These are phyloP conservation scores for Limonium bicolor DNA, from an alignment of 148 eudicot genomes.

Conservation along the genomic window DNA sequence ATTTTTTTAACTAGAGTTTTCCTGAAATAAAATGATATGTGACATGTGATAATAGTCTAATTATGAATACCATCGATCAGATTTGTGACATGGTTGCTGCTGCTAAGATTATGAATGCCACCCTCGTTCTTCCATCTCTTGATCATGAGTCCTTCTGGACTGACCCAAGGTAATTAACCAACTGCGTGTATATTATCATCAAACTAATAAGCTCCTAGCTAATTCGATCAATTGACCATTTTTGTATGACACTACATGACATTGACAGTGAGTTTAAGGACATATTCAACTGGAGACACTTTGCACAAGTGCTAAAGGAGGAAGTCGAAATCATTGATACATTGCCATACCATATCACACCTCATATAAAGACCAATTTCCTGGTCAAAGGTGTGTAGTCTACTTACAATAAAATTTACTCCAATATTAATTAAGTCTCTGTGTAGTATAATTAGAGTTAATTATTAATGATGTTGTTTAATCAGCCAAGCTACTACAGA, in stretches of 20 bases:
- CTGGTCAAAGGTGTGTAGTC: conserved; percentile 53
- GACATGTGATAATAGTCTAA: neutral
- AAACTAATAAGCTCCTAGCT: too few relatives aligned
- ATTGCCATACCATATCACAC: conserved; percentile 22
- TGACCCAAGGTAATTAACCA: conserved; percentile 25
- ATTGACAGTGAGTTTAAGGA: conserved; percentile 39
- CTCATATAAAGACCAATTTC: conserved; percentile 27
- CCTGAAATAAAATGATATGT: too few relatives aligned
- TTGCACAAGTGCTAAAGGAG: conserved; percentile 16
- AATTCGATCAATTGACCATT: too few relatives aligned
- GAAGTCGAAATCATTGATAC: conserved; percentile 34
- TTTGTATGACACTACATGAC: too few relatives aligned
- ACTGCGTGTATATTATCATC: too few relatives aligned
- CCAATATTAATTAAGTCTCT: neutral
- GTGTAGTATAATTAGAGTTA: neutral
- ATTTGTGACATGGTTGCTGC: conserved; percentile 48
- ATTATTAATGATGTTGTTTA: neutral
- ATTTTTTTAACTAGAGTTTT: neutral
- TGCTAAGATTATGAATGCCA: conserved; percentile 35
- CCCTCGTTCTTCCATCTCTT: conserved; percentile 38
- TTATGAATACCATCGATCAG: conserved; percentile 7
- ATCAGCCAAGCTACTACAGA: conserved; percentile 27
- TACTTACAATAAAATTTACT: neutral
- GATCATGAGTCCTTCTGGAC: conserved; percentile 50
- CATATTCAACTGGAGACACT: conserved; percentile 38